Evolutionary conservation across 2,329 filamentous ascomycete genomes (phyloP), one percentile per base, ranked within the genome.

Genomic region (Pestalotiopsis sp.): DNA sequence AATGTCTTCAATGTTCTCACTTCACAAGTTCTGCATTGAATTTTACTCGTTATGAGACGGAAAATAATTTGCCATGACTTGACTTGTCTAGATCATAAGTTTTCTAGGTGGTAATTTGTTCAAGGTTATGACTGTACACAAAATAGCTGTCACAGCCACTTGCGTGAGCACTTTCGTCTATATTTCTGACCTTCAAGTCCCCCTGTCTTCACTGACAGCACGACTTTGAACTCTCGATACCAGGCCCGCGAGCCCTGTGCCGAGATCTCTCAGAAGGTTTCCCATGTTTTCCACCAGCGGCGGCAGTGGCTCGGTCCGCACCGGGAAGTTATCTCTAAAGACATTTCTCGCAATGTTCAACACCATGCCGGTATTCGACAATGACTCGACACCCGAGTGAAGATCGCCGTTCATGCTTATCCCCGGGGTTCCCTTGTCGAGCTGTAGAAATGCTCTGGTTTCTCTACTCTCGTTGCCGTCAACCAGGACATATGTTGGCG

Each of bases 261-360:
- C 74, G 12, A 77, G 52, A 66, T 77, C 74, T 27, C 70, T 68
- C 45, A 76, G 49, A 11, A 76, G 65, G 20, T 72, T 76, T 36
- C 69, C 69, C 59, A 77, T 61, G 45, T 74, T 76, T 64, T 76
- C 74, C 6, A 77, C 75, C n/a, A 77, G 70, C n/a, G 75, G 75
- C n/a, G 75, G 75, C 65, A 77, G 68, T 11, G 75, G 75, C 70
- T 77, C 74, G 14, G 67, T 73, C 4, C 71, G 67, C 20, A 75
- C 71, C 9, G 75, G 75, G 56, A 73, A 77, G 59, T 76, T 76
- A 11, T 74, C 73, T 17, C 75, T 66, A 27, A 76, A 73, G 4
- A 77, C 58, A 61, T 58, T 69, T 6, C 74, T 63, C 23, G 73
- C 69, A n/a, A 73, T 72, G 17, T 69, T 69, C 9, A 77, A 68